Conservation (phyloP, 2,329 filamentous ascomycete genomes). For the Fusarium caatingaense region DNA sequence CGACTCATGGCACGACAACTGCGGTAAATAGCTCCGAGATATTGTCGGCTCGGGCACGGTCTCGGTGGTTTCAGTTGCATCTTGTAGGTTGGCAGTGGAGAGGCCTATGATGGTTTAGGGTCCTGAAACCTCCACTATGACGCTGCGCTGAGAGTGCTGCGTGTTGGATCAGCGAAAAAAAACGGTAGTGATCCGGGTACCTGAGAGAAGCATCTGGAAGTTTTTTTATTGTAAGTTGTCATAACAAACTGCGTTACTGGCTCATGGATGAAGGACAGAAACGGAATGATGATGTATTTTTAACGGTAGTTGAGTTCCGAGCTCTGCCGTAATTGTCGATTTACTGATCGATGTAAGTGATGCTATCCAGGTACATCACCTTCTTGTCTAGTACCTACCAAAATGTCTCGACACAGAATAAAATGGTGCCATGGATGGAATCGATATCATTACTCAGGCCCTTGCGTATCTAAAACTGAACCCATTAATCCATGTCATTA, state of each 20-base stretch:
- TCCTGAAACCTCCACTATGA: constrained; percentile 37
- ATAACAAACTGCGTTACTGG: neutral
- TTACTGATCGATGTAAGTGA: constrained; percentile 15
- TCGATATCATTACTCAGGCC: neutral
- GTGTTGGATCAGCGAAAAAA: constrained; percentile 18
- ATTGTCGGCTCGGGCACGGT: constrained; percentile 33
- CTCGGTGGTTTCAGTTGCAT: constrained; percentile 34
- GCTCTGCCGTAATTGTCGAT: constrained; percentile 9
- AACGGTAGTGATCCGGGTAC: constrained; percentile 22
- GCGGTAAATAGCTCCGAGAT: constrained; percentile 28
- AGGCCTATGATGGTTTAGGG: constrained; percentile 18
- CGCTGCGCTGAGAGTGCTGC: constrained; percentile 12
- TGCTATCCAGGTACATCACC: neutral
- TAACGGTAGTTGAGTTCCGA: constrained; percentile 9
- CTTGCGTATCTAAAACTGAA: neutral
- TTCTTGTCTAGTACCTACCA: neutral
- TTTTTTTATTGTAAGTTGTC: neutral
- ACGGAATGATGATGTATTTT: constrained; percentile 9
- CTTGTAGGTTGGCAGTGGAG: constrained; percentile 21
- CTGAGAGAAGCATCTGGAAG: constrained; percentile 28
- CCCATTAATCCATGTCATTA: constrained; percentile 23
- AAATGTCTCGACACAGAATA: neutral
- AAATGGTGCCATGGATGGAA: neutral
- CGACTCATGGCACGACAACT: constrained; percentile 24
- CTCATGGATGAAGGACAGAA: constrained; percentile 24